Base-by-base conservation (phyloP, 2,329 filamentous ascomycete species). In the Colletotrichum ledebouriae region DNA sequence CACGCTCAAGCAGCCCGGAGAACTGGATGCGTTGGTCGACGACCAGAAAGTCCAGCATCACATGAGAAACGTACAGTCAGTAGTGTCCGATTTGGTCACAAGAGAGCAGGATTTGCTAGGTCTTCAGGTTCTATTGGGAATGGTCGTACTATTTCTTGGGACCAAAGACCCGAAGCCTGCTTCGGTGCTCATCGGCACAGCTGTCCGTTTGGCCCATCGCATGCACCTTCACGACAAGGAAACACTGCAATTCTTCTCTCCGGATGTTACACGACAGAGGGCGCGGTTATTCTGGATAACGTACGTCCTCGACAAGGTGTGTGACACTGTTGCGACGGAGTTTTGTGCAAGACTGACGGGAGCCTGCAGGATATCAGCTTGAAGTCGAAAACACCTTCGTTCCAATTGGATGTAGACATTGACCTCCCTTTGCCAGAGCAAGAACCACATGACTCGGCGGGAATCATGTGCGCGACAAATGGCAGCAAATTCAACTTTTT, bases 241-340 rank as follows among this genome's bases (percentile, higher is more conserved):
- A 1, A 67, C 74, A 0, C 63, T 72, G 0, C 64, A 72, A 11
- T 61, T 65, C 0, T 77, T 76, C 12, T 58, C 77, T 0, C 70
- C 74, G 0, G 75, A 76, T 0, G 75, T 80, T 3, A 74, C 73
- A 2, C 73, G 75, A n/a, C 78, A 81, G 34, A 72, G 80, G 29
- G 73, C 73, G 3, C 73, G 79, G 0, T 73, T 82, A 2, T 83
- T 83, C 49, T 83, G 80, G 81, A 75, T 82, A 7, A 78, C 78
- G 3, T 83, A 82, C 42, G 72, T 72, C 3, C 71, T 82, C 5
- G 81, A 83, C 60, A 82, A 82, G 73, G 79, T 81, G 59, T 50
- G 60, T 13, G 1, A 2, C 22, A 22, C 13, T 5, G 9, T 20
- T 1, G 2, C 1, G 2, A 6, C 6, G 25, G 3, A 3, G 33